Conservation (phyloP, 768 basidiomycete genomes). For the Piloderma croceum region DNA sequence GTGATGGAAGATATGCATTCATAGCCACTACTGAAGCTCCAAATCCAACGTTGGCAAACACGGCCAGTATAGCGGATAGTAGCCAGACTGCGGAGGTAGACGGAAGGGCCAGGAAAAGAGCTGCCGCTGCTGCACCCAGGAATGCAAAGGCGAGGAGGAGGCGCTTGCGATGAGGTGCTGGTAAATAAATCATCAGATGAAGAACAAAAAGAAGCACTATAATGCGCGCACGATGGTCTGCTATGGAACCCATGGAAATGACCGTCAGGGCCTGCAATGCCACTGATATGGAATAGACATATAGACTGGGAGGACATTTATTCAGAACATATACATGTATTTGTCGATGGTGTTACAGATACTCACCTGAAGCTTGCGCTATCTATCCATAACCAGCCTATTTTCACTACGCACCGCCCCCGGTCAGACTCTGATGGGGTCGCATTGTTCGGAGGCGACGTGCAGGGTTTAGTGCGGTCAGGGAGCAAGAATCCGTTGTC, state of each 20-base stretch:
- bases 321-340: background rate
- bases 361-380: conserved; percentile 86
- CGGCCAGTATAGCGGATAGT: conserved; percentile 61
- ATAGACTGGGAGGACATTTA: conserved; percentile 48
- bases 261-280: conserved; percentile 89
- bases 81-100: conserved; percentile 69
- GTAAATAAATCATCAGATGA: conserved; percentile 14
- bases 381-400: conserved; percentile 85
- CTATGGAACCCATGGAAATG: conserved; percentile 89
- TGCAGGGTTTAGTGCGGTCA: conserved; percentile 58
- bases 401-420: conserved; percentile 71
- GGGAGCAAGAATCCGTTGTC: conserved; percentile 81
- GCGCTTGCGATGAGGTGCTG: conserved; percentile 67
- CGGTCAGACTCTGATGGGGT: conserved; percentile 1
- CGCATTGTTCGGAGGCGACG: conserved; percentile 10
- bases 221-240: conserved; percentile 73
- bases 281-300: conserved; percentile 83
- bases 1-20: conserved; percentile 80
- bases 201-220: conserved; percentile 1
- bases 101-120: conserved; percentile 66
- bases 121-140: conserved; percentile 62
- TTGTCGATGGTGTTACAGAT: background rate
- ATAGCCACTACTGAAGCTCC: conserved; percentile 83
- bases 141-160: conserved; percentile 73
- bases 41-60: conserved; percentile 80